Conservation (phyloP, 2,329 filamentous ascomycete species). For the Penicillium sclerotigenum region DNA sequence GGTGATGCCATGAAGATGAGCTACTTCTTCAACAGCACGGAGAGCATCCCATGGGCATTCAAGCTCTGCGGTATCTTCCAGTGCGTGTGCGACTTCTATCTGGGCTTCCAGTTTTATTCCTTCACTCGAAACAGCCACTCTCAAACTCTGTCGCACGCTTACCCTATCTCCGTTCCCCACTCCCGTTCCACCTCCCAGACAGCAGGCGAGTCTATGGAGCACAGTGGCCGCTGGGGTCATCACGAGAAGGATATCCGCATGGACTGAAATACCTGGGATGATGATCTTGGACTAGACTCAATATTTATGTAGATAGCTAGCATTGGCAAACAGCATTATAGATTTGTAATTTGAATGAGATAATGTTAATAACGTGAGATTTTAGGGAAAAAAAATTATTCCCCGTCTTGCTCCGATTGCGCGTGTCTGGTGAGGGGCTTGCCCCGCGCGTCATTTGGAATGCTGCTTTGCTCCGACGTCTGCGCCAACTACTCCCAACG, state of each 20-base stretch:
- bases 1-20: conserved; percentile 52
- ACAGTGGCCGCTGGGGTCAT: conserved; percentile 27
- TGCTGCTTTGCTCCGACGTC: background rate
- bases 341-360: conserved; percentile 20
- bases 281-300: conserved; percentile 8
- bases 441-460: conserved; percentile 4
- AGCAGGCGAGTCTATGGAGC: conserved; percentile 24
- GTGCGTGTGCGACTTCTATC: conserved; percentile 46
- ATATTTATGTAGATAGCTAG: conserved; percentile 21
- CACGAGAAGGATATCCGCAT: conserved; percentile 42
- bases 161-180: background rate
- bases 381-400: background rate
- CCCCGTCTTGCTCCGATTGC: background rate
- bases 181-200: conserved; percentile 21
- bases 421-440: conserved; percentile 2
- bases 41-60: conserved; percentile 48
- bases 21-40: conserved; percentile 47
- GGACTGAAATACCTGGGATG: conserved; percentile 21
- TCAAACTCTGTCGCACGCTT: background rate
- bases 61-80: conserved; percentile 50
- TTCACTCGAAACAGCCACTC: conserved; percentile 31
- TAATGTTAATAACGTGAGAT: conserved; percentile 4
- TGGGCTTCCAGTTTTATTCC: conserved; percentile 49
- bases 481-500: background rate
- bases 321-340: conserved; percentile 14